phyloP scores from a whole-genome alignment of 495 filamentous ascomycete genomes.

The Neurospora pannonica region DNA sequence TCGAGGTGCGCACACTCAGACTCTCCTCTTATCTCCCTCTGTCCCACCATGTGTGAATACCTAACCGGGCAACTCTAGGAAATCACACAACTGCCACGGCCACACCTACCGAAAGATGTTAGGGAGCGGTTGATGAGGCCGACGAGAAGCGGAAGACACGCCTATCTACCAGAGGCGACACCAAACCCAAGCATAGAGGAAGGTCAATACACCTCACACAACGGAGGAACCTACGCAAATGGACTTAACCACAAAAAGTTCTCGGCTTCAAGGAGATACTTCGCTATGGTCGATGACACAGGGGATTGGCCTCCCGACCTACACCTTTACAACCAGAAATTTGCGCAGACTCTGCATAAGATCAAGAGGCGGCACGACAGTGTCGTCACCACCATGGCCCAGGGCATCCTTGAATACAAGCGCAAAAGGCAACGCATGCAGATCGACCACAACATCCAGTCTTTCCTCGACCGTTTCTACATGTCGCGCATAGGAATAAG shows the following conservation, averaged over 20 bases:
- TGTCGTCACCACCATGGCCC: constrained; percentile 90
- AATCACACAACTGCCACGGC: constrained; percentile 75
- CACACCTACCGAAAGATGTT: constrained; percentile 65
- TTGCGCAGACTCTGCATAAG: constrained; percentile 71
- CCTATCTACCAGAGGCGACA: constrained; percentile 70
- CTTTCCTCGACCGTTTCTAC: constrained; percentile 96
- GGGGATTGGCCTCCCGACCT: constrained; percentile 91
- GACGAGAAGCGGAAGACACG: constrained; percentile 46
- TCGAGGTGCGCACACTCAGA: constrained; percentile 59
- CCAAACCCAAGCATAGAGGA: constrained; percentile 81
- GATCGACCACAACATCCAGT: constrained; percentile 92
- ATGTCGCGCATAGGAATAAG: constrained; percentile 99
- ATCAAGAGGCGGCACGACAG: constrained; percentile 96
- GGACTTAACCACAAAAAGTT: constrained; percentile 32
- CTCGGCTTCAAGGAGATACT: constrained; percentile 63
- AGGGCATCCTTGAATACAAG: constrained; percentile 97
- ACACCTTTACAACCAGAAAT: constrained; percentile 85
- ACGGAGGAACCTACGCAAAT: constrained; percentile 28
- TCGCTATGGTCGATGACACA: constrained; percentile 79
- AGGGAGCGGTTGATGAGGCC: constrained; percentile 70
- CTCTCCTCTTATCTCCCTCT: not conserved
- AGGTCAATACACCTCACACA: constrained; percentile 78
- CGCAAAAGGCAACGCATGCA: constrained; percentile 93
- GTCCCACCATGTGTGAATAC: constrained; percentile 15
- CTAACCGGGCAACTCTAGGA: constrained; percentile 46